A percentile compares a stretch with the other conserved stretches of the same genome.
Conservation (phyloP, 768 basidiomycete genomes). For the Polyporus arcularius region DNA sequence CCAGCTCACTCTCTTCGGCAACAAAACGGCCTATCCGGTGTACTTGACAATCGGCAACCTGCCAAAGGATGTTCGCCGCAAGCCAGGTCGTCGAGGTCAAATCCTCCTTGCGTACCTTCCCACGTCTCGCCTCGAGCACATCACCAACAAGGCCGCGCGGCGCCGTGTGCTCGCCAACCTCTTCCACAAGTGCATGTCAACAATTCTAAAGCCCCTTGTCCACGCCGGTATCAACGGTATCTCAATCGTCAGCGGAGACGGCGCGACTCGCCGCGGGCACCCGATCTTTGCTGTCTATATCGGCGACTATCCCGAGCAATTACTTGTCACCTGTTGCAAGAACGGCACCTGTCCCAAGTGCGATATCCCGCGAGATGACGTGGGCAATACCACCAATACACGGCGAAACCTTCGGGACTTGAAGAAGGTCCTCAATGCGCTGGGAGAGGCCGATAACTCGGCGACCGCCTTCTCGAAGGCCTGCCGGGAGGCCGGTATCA, state of each 20-base stretch:
- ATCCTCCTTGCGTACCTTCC: conserved; percentile 32
- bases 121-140: conserved; percentile 15
- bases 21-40: conserved; percentile 25
- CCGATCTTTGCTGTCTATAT: conserved; percentile 24
- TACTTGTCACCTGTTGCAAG: conserved; percentile 21
- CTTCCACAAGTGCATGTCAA: conserved; percentile 25
- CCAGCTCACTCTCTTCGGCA: conserved; percentile 23
- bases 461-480: conserved; percentile 7
- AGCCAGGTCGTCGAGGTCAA: conserved; percentile 23
- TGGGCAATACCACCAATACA: background rate
- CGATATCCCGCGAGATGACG: background rate
- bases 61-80: conserved; percentile 26
- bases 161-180: conserved; percentile 22
- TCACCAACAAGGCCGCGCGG: conserved; percentile 22
- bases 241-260: conserved; percentile 22
- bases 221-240: conserved; percentile 16
- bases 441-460: background rate
- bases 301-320: conserved; percentile 30
- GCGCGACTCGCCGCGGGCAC: conserved; percentile 19
- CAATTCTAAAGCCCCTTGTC: conserved; percentile 15
- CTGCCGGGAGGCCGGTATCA: conserved; percentile 20
- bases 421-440: conserved; percentile 1
- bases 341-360: conserved; percentile 24
- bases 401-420: background rate
- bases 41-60: conserved; percentile 32